Conservation (phyloP, 345 rosid genomes). For the Combretum micranthum region DNA sequence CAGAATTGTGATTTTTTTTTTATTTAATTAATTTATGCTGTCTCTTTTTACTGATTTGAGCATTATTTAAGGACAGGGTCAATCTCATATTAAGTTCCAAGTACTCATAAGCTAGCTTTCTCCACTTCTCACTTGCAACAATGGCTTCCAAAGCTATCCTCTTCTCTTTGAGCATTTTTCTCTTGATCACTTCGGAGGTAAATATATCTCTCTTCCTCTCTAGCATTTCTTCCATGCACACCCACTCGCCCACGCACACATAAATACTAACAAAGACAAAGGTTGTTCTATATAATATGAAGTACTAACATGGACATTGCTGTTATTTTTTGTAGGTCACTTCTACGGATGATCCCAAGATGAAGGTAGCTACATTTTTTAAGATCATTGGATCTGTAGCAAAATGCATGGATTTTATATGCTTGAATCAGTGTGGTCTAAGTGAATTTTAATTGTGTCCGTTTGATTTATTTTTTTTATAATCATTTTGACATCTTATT, state of each 20-base stretch:
- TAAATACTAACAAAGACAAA: too few relatives aligned
- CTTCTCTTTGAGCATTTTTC: constrained; percentile 24
- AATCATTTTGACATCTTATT: background rate
- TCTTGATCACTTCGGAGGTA: constrained; percentile 26
- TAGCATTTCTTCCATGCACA: background rate
- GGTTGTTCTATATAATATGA: too few relatives aligned
- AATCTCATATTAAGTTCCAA: too few relatives aligned
- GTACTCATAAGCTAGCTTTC: too few relatives aligned
- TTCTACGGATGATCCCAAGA: constrained; percentile 8
- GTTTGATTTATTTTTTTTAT: background rate
- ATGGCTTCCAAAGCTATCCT: constrained; percentile 30
- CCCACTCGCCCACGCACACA: too few relatives aligned
- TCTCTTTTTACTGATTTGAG: too few relatives aligned
- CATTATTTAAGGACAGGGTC: too few relatives aligned
- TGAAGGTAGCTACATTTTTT: constrained; percentile 12
- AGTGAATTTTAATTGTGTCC: too few relatives aligned
- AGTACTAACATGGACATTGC: background rate
- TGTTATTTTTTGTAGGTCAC: constrained; percentile 26
- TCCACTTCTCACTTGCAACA: constrained; percentile 4
- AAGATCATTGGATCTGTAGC: background rate
- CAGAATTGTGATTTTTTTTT: too few relatives aligned
- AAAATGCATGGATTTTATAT: too few relatives aligned
- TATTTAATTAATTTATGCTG: too few relatives aligned
- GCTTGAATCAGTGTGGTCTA: too few relatives aligned
- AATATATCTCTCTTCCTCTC: constrained; percentile 1